A percentile compares a stretch with the other conserved stretches of the same genome.
phyloP scores from a whole-genome alignment of 495 filamentous ascomycete genomes.

The Oidiodendron maius region DNA sequence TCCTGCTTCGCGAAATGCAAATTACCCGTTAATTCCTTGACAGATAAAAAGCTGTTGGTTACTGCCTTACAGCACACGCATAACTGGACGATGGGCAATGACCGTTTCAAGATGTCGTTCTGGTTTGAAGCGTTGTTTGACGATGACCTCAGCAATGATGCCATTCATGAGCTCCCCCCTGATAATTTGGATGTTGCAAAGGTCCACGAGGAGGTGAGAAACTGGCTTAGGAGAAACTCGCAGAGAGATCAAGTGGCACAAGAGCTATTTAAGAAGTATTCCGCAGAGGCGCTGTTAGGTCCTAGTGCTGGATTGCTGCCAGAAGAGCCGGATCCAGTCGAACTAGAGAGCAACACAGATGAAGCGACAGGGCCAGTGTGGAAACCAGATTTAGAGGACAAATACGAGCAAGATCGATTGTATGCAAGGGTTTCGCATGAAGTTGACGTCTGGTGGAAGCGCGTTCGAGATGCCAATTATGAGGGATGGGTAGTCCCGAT shows the following conservation, averaged over 20 bases:
- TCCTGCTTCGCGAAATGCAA: not conserved
- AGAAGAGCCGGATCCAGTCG: not conserved
- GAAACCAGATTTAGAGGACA: conserved; percentile 24
- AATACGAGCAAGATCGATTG: conserved; percentile 42
- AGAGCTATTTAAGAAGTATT: conserved; percentile 17
- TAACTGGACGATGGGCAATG: conserved; percentile 88
- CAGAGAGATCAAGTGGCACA: conserved; percentile 13
- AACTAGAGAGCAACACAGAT: conserved; percentile 1
- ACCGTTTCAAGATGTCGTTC: conserved; percentile 82
- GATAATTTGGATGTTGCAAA: conserved; percentile 24
- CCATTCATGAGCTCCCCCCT: conserved; percentile 21
- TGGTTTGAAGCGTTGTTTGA: conserved; percentile 82
- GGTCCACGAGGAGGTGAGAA: conserved; percentile 21
- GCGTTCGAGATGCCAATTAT: conserved; percentile 45
- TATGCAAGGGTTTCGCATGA: conserved; percentile 52
- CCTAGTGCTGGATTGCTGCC: conserved; percentile 19
- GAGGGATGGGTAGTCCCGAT: conserved; percentile 46
- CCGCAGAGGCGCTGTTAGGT: conserved; percentile 12
- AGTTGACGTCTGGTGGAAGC: conserved; percentile 51
- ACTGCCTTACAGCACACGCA: conserved; percentile 86
- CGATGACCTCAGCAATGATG: conserved; percentile 35
- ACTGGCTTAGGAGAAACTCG: conserved; percentile 21
- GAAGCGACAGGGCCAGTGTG: conserved; percentile 20
- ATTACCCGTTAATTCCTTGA: conserved; percentile 12
- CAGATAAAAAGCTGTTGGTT: conserved; percentile 83